Evolutionary conservation across 495 filamentous ascomycete species (phyloP).

Genomic region (Penicillium arizonense): DNA sequence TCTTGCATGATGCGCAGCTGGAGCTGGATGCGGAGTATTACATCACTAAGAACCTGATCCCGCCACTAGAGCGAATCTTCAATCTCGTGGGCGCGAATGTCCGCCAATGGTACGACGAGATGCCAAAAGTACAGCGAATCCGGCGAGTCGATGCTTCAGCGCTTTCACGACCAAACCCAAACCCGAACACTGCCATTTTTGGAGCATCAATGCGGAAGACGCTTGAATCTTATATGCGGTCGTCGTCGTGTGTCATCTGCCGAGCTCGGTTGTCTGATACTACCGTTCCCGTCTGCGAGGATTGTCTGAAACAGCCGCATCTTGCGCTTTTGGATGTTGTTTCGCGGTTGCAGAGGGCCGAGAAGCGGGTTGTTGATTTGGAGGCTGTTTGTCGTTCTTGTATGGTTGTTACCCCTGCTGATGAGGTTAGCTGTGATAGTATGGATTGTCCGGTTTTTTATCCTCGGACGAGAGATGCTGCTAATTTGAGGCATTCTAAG

Average conservation of each 20-base stretch:
- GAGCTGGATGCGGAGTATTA: conserved; percentile 97
- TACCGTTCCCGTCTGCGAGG: conserved; percentile 54
- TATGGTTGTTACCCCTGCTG: conserved; percentile 64
- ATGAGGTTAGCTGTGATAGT: conserved; percentile 82
- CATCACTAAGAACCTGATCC: conserved; percentile 92
- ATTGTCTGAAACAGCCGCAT: conserved; percentile 57
- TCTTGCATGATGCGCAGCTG: conserved; percentile 72
- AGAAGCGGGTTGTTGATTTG: conserved; percentile 65
- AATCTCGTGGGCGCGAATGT: conserved; percentile 95
- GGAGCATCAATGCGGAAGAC: conserved; percentile 20
- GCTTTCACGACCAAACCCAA: neutral
- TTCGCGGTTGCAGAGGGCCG: conserved; percentile 56
- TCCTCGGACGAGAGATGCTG: conserved; percentile 68
- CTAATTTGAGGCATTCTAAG: conserved; percentile 58
- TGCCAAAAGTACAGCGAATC: conserved; percentile 85
- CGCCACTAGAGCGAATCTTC: conserved; percentile 93
- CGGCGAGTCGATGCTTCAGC: conserved; percentile 47
- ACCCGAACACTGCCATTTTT: neutral
- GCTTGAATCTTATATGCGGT: conserved; percentile 83
- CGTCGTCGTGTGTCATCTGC: conserved; percentile 77
- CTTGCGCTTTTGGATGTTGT: conserved; percentile 61
- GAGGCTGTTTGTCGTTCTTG: conserved; percentile 80
- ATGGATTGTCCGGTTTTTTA: conserved; percentile 94
- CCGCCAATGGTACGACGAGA: conserved; percentile 89
- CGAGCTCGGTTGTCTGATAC: conserved; percentile 58